Conservation (phyloP, 2,329 filamentous ascomycete species). For the Nothomitra cinnamomea region DNA sequence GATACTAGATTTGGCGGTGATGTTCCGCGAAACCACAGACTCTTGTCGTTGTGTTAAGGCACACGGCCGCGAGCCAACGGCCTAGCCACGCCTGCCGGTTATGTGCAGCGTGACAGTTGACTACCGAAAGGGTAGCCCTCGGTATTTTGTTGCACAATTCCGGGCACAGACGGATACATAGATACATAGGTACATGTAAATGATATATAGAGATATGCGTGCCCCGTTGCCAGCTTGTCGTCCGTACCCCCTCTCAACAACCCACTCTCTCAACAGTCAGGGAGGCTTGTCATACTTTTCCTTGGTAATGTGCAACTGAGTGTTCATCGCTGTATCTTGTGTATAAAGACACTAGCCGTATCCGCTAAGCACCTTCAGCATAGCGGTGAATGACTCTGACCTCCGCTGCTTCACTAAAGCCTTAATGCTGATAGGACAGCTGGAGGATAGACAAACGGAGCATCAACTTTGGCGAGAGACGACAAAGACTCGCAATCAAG, state of each 20-base stretch:
- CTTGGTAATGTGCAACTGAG: background rate
- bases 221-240: background rate
- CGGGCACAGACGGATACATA: background rate
- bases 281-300: background rate
- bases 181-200: background rate
- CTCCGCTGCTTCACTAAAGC: background rate
- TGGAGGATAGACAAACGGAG: background rate
- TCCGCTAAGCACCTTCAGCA: background rate
- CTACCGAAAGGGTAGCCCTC: background rate
- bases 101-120: background rate
- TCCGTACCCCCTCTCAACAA: background rate
- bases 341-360: background rate
- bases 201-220: background rate
- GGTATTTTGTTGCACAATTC: background rate
- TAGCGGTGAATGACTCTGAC: background rate
- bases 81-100: background rate
- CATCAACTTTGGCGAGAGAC: background rate
- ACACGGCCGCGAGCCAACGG: slow-evolving; percentile 1
- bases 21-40: background rate
- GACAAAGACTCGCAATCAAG: background rate
- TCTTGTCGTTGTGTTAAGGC: slow-evolving; percentile 1
- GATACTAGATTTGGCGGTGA: background rate
- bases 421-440: background rate
- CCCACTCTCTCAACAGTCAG: background rate
- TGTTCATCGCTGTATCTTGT: background rate